Base-by-base conservation (phyloP, 768 basidiomycete genomes). In the Termitomyces sp. region DNA sequence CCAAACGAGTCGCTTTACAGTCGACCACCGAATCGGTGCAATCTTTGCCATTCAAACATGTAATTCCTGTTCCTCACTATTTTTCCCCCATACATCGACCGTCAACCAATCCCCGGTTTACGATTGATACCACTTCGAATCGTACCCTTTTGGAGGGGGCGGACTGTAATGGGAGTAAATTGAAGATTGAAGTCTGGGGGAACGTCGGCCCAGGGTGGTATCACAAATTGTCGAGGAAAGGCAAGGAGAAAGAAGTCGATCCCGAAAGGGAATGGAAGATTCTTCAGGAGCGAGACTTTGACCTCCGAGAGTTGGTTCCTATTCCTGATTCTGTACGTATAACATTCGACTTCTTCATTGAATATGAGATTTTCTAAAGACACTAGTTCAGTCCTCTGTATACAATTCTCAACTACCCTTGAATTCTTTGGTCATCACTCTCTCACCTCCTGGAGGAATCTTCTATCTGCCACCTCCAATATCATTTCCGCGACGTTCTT, bases 91-190 rank as follows among this genome's bases (percentile, higher is more conserved):
- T 92, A 53, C 94, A 94, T 70, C 81, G 77, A 29, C 89, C 93
- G 4, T 96, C 94, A 1, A 94, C 89, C 0, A 91, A 94, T 70
- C 95, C 95, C 0, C 72, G 77, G 29, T 96, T 94, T 66, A 58
- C 78, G 1, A 74, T 91, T 17, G 86, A 94, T 67, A 70, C 79
- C 7, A 74, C 68, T 14, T 76, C 80, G 5, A 71, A 76, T 37
- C 73, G 71, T 32, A 86, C 87, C 53, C 87, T 88, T 67, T 77
- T 82, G 0, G 72, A 76, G 17, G 82, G 81, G 74, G 78, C 81
- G 1, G 78, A 90, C 67, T 70, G 82, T n/a, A 81, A 81, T 63
- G 77, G 79, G 2, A 74, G 81, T 51, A 77, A 67, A 46, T 67
- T 92, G 61, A 83, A 73, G 43, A 76, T 91, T 2, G 82, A 84